Percentiles rank a stretch among this genome's conserved stretches.
phyloP scores from a whole-genome alignment of 768 basidiomycete genomes.

The Suillus plorans region DNA sequence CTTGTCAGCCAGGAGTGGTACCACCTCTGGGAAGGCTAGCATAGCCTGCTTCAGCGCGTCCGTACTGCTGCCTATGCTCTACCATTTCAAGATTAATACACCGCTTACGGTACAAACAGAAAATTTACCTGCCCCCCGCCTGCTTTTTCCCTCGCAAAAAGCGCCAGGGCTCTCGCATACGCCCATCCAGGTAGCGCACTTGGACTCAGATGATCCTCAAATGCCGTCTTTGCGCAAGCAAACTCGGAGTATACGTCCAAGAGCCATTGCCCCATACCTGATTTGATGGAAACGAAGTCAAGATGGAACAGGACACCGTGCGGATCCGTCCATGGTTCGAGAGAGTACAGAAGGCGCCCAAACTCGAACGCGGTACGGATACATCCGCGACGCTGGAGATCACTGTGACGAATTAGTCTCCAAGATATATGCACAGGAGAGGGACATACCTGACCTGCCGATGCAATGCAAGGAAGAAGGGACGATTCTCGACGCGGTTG shows the following conservation, averaged over 20 bases:
- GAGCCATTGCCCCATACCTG: slow-evolving; percentile 79
- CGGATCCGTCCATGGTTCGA: slow-evolving; percentile 88
- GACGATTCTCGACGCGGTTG: slow-evolving; percentile 85
- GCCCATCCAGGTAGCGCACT: slow-evolving; percentile 75
- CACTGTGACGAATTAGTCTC: slow-evolving; percentile 40
- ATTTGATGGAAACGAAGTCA: slow-evolving; percentile 83
- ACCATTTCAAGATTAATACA: background rate
- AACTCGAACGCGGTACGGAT: slow-evolving; percentile 91
- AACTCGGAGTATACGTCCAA: slow-evolving; percentile 52
- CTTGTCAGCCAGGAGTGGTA: slow-evolving; percentile 84
- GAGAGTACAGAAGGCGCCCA: slow-evolving; percentile 76
- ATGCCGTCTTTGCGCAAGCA: slow-evolving; percentile 8
- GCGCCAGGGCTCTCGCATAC: slow-evolving; percentile 68
- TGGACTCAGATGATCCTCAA: slow-evolving; percentile 41
- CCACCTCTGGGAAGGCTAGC: slow-evolving; percentile 73
- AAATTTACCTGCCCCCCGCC: slow-evolving; percentile 39
- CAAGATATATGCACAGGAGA: background rate
- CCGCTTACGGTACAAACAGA: background rate
- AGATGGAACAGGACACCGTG: slow-evolving; percentile 83
- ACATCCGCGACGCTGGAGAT: slow-evolving; percentile 87
- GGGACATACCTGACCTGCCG: slow-evolving; percentile 73
- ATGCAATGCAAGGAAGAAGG: slow-evolving; percentile 87
- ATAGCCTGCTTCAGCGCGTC: slow-evolving; percentile 74
- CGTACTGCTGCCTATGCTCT: slow-evolving; percentile 43
- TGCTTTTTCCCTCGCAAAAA: slow-evolving; percentile 50